Base-by-base conservation (phyloP, 768 basidiomycete genomes). In the Mrakia hoshinonis region DNA sequence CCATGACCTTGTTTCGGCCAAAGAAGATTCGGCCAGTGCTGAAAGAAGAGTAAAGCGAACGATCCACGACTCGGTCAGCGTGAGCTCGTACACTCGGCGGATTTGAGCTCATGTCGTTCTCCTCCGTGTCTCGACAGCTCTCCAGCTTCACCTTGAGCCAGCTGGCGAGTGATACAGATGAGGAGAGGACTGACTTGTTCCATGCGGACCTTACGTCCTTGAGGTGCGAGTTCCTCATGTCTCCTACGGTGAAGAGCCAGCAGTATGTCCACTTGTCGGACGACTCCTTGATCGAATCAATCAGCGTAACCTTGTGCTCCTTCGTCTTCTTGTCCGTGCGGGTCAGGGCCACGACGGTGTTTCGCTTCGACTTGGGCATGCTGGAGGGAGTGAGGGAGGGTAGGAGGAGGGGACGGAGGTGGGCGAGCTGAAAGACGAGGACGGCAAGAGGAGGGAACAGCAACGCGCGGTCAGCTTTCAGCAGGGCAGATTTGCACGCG, bases 171-270 rank as follows among this genome's bases (percentile, higher is more conserved):
- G 12, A 24, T 11, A 12, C 5, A 68, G 52, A 12, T 31, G 10
- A 26, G 24, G 24, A 52, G 10, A 31, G 54, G 3, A 38, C 88
- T 68, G 75, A 91, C 89, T 90, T 91, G 83, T 91, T 91, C 96
- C 96, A 99, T 74, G 90, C 82, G 72, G 87, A 87, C 74, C 96
- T 85, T 60, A 98, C 91, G 65, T 91, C 92, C 83, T 98, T 94
- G 48, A 99, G 82, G 80, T 92, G 89, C 34, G 92, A 82, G 81
- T 95, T 98, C 73, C 96, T 84, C 92, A 97, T 95, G 75, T 92
- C 87, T 20, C 93, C 94, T 6, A 97, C 91, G 76, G 89, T 87
- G 78, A 99, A 96, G 48, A 97, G 78, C 91, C 93, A 99, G 81
- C 91, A 89, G 80, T 96, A 94, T 77, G 86, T 86, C 88, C 91